Evolutionary conservation across 495 filamentous ascomycete species (phyloP), one percentile per base, ranked within the genome.

Genomic region (Penicillium alfredii): DNA sequence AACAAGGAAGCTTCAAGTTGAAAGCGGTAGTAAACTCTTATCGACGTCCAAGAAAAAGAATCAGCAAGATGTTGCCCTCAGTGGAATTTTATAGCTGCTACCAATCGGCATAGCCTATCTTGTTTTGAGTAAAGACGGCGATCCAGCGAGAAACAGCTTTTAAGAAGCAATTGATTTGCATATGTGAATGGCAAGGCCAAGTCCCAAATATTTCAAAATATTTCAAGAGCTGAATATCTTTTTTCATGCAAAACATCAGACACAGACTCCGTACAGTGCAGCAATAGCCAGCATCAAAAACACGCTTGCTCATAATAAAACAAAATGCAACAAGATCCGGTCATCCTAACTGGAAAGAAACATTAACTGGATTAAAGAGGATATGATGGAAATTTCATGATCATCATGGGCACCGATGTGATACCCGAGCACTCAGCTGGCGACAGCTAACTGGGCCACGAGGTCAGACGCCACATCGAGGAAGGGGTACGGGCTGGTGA

Each of bases 401-500:
- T 49, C 35, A 30, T 52, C 30, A 30, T 15, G 10, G 13, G 31
- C 33, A 19, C n/a, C 16, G 9, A 25, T n/a, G 30, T 30, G 9
- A 18, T 18, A 25, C 8, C 30, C 16, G 21, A 23, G 27, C 14
- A 8, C 18, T 35, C 34, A 66, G 43, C 60, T 64, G 34, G 65
- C 65, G 34, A 68, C 64, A 31, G 72, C 72, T 36, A 76, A 49
- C 44, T 76, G 71, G 29, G 71, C 69, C 40, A 76, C 69, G 15
- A 76, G 56, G 46, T 69, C 67, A 26, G 69, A 74, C 30, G 72
- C 68, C 32, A 76, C 64, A 44, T 76, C 72, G 7, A 76, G 57
- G 61, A 73, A 76, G 3, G 72, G 72, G 53, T 76, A 73, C 7
- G 72, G 71, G 38, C 69, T 73, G 10, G 69, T 73, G 12, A 74